Base-by-base conservation (phyloP, 768 basidiomycete species). In the Rhizopogon vulgaris region DNA sequence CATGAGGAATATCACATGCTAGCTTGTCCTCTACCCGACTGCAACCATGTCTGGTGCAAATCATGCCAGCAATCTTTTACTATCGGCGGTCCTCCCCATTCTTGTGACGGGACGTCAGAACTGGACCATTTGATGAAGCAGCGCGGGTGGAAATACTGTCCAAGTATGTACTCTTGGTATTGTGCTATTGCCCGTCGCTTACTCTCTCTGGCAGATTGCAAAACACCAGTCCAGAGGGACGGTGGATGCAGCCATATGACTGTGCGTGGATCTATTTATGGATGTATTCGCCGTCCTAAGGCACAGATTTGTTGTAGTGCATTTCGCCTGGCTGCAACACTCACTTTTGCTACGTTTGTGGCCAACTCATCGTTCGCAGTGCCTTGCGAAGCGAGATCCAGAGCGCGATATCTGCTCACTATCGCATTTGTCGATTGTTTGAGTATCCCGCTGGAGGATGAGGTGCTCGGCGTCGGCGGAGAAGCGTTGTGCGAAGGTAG, bases 81-180 rank as follows among this genome's bases (percentile, higher is more conserved):
- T 6, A 18, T 65, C 10, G 66, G 62, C 15, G 74, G 70, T 6
- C 72, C 70, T 11, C 65, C 68, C 49, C 80, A 83, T 60, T 78
- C 78, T 0, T 85, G 84, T 61, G 82, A 83, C 52, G 81, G 79
- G 4, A 70, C 77, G 11, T 70, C 70, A 2, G 83, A 84, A 57
- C 69, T 84, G 7, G 71, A 75, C 4, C 65, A 74, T 47, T 53
- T 82, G 40, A 80, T 83, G 78, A 61, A 67, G 36, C 55, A 69
- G 57, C 65, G 71, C n/a, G 83, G 83, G 6, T 85, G 84, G 84
- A 80, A 78, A 54, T 73, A 75, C 48, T 86, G 85, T 60, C 80
- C 84, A 53, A 79, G 84, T 71, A 57, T 46, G 71, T 56, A 9
- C n/a, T 14, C 41, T 24, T 51, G 12, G 3, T 27, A 17, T 34